Evolutionary conservation across 441 rosid species (phyloP).

Genomic region (Croton setiger): DNA sequence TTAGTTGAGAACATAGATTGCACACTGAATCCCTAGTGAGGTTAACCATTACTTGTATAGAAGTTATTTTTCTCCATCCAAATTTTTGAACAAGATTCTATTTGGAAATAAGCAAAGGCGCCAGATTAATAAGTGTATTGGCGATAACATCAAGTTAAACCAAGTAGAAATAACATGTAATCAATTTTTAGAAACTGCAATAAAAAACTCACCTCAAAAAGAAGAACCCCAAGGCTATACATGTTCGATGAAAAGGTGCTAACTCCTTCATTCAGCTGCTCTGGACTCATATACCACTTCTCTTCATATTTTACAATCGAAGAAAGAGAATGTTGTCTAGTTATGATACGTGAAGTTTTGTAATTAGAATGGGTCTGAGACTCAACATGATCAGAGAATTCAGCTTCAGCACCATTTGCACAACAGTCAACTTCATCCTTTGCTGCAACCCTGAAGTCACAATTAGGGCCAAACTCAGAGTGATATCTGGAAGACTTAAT

Average conservation of each 20-base stretch:
- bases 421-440: constrained; percentile 24
- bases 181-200: constrained; percentile 2
- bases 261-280: constrained; percentile 44
- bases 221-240: constrained; percentile 70
- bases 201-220: constrained; percentile 59
- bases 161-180: background rate
- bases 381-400: constrained; percentile 31
- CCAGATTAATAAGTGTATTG: too few species aligned
- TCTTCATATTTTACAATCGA: constrained; percentile 44
- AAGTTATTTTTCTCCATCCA: background rate
- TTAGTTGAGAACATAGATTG: constrained; percentile 18
- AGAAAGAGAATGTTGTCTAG: constrained; percentile 27
- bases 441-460: constrained; percentile 27
- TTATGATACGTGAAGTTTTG: constrained; percentile 21
- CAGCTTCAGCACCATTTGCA: constrained; percentile 27
- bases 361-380: constrained; percentile 28
- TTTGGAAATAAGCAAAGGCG: too few species aligned
- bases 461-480: constrained; percentile 33
- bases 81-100: background rate
- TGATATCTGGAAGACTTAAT: constrained; percentile 23
- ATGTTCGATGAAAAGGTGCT: constrained; percentile 50
- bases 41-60: background rate
- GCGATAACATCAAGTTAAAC: background rate
- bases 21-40: constrained; percentile 7
- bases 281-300: constrained; percentile 70